A percentile compares a stretch with the other conserved stretches of the same genome.
These are phyloP conservation scores for Quercus engelmannii DNA, from an alignment of 306 rosid species.

Conservation along the genomic window DNA sequence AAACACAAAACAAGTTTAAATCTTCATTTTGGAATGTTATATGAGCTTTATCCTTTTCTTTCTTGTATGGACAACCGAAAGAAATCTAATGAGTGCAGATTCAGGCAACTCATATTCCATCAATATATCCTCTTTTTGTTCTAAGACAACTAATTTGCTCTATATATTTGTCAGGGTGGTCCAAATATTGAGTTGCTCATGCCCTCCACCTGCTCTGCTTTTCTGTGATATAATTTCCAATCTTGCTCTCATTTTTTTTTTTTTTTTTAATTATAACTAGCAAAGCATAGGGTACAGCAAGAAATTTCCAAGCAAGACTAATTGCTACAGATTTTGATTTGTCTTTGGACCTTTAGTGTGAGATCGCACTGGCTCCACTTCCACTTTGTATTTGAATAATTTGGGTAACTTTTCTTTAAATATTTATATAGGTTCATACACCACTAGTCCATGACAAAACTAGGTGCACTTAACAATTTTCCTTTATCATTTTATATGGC, in stretches of 20 bases:
- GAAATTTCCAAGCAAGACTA: slow-evolving; percentile 14
- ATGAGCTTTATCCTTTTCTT: slow-evolving; percentile 71
- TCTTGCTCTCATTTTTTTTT: slow-evolving; percentile 31
- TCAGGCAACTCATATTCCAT: slow-evolving; percentile 43
- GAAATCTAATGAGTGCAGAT: slow-evolving; percentile 51
- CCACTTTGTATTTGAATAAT: background rate
- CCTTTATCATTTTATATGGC: background rate
- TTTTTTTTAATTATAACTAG: slow-evolving; percentile 24
- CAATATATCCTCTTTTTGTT: slow-evolving; percentile 24
- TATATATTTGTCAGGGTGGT: slow-evolving; percentile 56
- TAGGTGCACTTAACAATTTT: background rate
- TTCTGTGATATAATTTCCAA: slow-evolving; percentile 42
- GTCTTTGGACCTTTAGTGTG: slow-evolving; percentile 16
- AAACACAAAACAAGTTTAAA: slow-evolving; percentile 21
- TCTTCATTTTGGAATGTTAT: slow-evolving; percentile 36
- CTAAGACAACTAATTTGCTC: slow-evolving; percentile 50
- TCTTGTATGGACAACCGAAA: slow-evolving; percentile 74
- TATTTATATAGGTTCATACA: background rate
- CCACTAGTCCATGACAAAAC: too few species aligned
- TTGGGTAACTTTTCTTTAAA: background rate
- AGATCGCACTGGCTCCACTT: background rate
- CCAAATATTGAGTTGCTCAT: slow-evolving; percentile 38
- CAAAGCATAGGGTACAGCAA: slow-evolving; percentile 38
- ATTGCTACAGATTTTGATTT: background rate
- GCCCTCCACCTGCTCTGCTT: slow-evolving; percentile 35